Conservation (phyloP, 2,329 filamentous ascomycete genomes). For the Fusarium protoensiforme region DNA sequence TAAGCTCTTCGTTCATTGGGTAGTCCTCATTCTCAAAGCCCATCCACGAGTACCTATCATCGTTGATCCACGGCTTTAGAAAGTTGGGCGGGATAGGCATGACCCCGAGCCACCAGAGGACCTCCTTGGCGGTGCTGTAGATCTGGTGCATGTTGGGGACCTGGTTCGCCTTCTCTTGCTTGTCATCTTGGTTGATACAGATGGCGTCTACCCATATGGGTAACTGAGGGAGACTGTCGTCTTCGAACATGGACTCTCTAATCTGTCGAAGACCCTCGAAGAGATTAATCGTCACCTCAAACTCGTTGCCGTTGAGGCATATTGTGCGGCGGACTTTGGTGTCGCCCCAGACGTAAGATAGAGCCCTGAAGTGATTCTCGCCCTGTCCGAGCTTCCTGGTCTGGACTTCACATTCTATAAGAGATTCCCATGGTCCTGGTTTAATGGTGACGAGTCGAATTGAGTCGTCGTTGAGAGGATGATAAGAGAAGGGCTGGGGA, state of each 20-base stretch:
- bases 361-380: background rate
- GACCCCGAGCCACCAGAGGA: background rate
- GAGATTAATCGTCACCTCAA: background rate
- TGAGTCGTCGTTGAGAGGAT: background rate
- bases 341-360: background rate
- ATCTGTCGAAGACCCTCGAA: background rate
- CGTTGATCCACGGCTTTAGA: background rate
- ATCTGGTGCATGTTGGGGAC: background rate
- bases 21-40: background rate
- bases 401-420: background rate
- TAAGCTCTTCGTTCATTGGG: background rate
- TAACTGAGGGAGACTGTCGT: background rate
- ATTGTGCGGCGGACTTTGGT: background rate
- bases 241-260: background rate
- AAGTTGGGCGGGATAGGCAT: background rate
- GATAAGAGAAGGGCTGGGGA: background rate
- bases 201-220: background rate
- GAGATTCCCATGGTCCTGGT: background rate
- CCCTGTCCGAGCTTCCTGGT: background rate
- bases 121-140: background rate
- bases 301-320: background rate
- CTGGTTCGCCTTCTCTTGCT: background rate
- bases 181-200: background rate
- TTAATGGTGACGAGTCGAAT: background rate
- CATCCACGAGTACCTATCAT: background rate